Base-by-base conservation (phyloP, 129 eudicot species). In the Dittrichia graveolens region DNA sequence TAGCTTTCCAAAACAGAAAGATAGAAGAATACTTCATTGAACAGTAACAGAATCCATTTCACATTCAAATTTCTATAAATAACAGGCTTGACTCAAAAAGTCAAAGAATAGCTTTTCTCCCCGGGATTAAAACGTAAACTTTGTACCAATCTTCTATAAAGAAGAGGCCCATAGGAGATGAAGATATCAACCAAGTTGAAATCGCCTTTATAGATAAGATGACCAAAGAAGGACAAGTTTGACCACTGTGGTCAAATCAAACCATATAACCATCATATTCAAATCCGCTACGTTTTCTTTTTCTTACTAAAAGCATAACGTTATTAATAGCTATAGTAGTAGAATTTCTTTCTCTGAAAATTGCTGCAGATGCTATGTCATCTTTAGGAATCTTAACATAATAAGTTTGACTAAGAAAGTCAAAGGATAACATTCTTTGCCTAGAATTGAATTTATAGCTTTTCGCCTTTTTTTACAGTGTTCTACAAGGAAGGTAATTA, bases 161-260 rank as follows among this genome's bases (percentile, higher is more conserved):
- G 19, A 53, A 69, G 50, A 39, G 59, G 3, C 74, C 63, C 53
- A 70, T 14, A 41, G 13, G 59, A 16, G 39, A 8, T 52, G 11
- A 67, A 39, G 56, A 53, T 48, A 48, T 47, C 24, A 38, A 45
- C 1, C 31, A 7, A 67, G 8, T 34, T 44, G 16, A 67, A 50
- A 62, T 49, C 19, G 37, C 6, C 57, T 37, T 9, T 18, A 38
- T 37, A 50, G 61, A 49, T 68, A 14, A 68, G 73, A 67, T 34
- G 46, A 31, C 41, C 48, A 49, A 14, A 68, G 73, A 67, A 48
- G 35, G 45, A 40, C 48, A 49, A 67, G 31, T 50, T 37, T 50
- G 74, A 68, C 35, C 39, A n/a, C 6, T 50, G n/a, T 37, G 48
- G 38, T 68, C 61, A 40, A 68, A 68, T 68, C 61, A 40, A 68